phyloP scores from a whole-genome alignment of 179 eudicot species.

The Patellifolia procumbens region DNA sequence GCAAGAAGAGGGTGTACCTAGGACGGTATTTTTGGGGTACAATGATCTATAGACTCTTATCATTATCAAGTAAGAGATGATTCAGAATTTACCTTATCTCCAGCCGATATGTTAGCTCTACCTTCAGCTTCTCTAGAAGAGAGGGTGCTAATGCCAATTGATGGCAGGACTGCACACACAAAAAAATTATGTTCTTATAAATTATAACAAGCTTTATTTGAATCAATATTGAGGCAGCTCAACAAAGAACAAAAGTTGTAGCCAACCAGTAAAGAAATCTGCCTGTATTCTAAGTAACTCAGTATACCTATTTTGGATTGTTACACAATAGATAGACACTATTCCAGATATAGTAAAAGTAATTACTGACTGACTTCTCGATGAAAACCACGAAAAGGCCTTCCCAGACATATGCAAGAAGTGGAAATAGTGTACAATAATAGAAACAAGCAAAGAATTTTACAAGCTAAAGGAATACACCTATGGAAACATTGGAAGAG shows the following conservation, averaged over 20 bases:
- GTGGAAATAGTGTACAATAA: no score
- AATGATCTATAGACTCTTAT: background rate
- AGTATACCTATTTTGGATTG: background rate
- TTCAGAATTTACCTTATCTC: conserved; percentile 66
- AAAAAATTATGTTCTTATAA: conserved; percentile 4
- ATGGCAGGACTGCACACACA: conserved; percentile 67
- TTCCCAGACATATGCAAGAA: no score
- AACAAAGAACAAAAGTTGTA: background rate
- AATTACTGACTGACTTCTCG: background rate
- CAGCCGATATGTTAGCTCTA: conserved; percentile 67
- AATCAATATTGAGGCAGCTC: background rate
- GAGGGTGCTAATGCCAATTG: conserved; percentile 87
- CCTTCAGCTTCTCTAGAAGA: conserved; percentile 98
- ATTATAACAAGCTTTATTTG: conserved; percentile 3
- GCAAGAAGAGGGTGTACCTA: background rate
- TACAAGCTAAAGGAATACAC: no score
- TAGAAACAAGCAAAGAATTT: no score
- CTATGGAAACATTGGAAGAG: no score
- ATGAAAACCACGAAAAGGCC: no score
- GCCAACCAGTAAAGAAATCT: background rate
- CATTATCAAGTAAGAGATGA: background rate
- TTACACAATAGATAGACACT: background rate
- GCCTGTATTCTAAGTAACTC: no score
- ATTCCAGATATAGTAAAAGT: background rate
- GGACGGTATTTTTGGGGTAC: background rate